Base-by-base conservation (phyloP, 306 rosid genomes). In the Rosa persica region DNA sequence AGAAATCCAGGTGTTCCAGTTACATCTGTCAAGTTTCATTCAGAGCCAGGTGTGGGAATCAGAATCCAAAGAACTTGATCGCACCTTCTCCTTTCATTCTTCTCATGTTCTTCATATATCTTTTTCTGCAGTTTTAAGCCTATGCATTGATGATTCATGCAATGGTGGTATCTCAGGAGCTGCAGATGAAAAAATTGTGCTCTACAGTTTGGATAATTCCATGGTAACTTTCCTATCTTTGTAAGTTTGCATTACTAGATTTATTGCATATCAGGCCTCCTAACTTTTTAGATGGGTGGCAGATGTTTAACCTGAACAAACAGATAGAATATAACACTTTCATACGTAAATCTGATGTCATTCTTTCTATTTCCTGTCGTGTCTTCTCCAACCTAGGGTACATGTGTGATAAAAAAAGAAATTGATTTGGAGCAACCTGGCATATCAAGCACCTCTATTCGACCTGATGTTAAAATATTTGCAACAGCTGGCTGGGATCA, bases 401-500 rank as follows among this genome's bases (percentile, higher is more conserved):
- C 91, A 30, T 93, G 96, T 76, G 68, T 89, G 76, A 81, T 85
- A 4, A 93, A 93, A 88, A 91, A 82, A 84, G 94, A 89, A 81
- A 88, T 89, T 77, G 82, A 47, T 83, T 85, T 92, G 91, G 97
- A 95, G 85, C 87, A 97, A 85, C 93, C 97, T 48, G 98, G 97
- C 65, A 86, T 95, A 72, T 83, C 98, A n/a, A 84, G 93, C 80
- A 85, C 87, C 81, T 89, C 92, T 23, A 93, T 93, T 84, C 89
- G 97, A 62, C 88, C 90, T 3, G 98, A 95, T 76, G 88, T 86
- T 42, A 91, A 89, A 89, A 88, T 85, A 81, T 96, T 86, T 69
- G 97, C 98, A 34, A 91, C 98, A 58, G 95, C 98, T 75, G 98
- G 98, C 76, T 95, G 98, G 98, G 98, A 95, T 80, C 98, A 92